Evolutionary conservation across 805 yeast genomes (phyloP).

Genomic region (Metschnikowia kofuensis): DNA sequence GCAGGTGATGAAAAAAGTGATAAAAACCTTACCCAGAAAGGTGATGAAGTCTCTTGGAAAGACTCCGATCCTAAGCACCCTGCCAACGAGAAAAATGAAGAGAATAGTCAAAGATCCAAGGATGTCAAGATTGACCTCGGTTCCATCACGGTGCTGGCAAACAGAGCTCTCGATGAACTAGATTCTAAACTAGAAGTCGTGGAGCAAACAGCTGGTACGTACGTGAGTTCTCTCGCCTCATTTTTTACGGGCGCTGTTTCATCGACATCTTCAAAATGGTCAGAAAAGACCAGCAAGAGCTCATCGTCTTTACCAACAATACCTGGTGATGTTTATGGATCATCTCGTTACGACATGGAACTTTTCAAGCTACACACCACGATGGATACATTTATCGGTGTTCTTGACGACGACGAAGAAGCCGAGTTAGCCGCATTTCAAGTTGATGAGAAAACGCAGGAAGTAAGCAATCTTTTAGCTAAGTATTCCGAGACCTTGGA

Average conservation of each 20-base stretch:
- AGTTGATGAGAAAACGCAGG: slow-evolving; percentile 48
- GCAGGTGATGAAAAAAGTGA: slow-evolving; percentile 28
- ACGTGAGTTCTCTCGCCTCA: slow-evolving; percentile 55
- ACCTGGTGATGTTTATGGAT: slow-evolving; percentile 29
- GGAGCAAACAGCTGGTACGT: slow-evolving; percentile 66
- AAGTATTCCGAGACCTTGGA: slow-evolving; percentile 48
- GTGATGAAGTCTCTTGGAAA: slow-evolving; percentile 4
- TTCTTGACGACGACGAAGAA: slow-evolving; percentile 10
- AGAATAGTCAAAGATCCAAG: no score
- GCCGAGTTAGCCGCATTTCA: slow-evolving; percentile 28
- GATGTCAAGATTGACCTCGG: slow-evolving; percentile 22
- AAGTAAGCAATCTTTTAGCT: slow-evolving; percentile 46
- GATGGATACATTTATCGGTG: slow-evolving; percentile 18
- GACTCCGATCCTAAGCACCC: background rate
- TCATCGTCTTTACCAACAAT: slow-evolving; percentile 13
- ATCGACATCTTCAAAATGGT: slow-evolving; percentile 16
- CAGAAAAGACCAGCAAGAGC: slow-evolving; percentile 6
- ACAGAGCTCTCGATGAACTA: slow-evolving; percentile 60
- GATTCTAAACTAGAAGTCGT: slow-evolving; percentile 70
- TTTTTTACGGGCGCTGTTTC: slow-evolving; percentile 44
- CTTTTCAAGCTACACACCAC: slow-evolving; percentile 39
- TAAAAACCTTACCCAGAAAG: slow-evolving; percentile 24
- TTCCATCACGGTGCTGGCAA: slow-evolving; percentile 39
- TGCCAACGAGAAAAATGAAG: slow-evolving; percentile 1
- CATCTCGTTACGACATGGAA: slow-evolving; percentile 39